These are phyloP conservation scores for Lasiosphaeris hirsuta DNA, from an alignment of 495 filamentous ascomycete species.

Conservation along the genomic window DNA sequence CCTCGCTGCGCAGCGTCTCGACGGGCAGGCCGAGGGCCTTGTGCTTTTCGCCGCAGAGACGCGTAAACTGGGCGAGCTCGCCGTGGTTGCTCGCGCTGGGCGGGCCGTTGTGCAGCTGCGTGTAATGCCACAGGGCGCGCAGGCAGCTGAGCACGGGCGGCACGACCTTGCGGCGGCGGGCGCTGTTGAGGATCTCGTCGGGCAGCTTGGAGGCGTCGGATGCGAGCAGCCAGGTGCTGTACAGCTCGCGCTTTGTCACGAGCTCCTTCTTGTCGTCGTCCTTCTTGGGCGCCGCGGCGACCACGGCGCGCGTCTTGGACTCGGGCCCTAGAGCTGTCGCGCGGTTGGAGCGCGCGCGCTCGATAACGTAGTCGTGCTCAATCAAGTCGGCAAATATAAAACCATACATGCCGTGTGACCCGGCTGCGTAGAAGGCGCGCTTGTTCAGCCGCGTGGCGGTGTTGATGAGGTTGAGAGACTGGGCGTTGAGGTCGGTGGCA, in stretches of 20 bases:
- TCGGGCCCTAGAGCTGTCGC: conserved; percentile 62
- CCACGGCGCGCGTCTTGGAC: conserved; percentile 70
- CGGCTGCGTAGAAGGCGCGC: conserved; percentile 83
- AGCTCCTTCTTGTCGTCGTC: conserved; percentile 67
- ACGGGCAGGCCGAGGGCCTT: conserved; percentile 71
- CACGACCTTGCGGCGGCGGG: conserved; percentile 68
- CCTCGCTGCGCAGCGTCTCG: conserved; percentile 69
- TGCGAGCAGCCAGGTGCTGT: conserved; percentile 75
- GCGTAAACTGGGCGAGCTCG: conserved; percentile 70
- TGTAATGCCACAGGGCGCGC: conserved; percentile 79
- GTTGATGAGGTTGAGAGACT: conserved; percentile 72
- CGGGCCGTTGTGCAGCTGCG: conserved; percentile 49
- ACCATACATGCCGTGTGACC: conserved; percentile 86
- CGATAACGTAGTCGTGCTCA: conserved; percentile 79
- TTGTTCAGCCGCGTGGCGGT: conserved; percentile 70
- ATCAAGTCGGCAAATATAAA: conserved; percentile 93
- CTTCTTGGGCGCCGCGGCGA: conserved; percentile 67
- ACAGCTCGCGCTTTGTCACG: conserved; percentile 87
- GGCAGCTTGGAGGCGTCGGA: conserved; percentile 70
- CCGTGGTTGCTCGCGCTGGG: conserved; percentile 51
- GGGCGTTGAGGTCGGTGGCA: conserved; percentile 80
- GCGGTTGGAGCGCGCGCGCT: conserved; percentile 76
- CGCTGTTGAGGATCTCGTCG: conserved; percentile 60
- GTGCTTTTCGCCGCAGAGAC: conserved; percentile 69
- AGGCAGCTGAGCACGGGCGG: conserved; percentile 78